Evolutionary conservation across 768 basidiomycete genomes (phyloP), one percentile per base, ranked within the genome.

Genomic region (Lyophyllum semitale): DNA sequence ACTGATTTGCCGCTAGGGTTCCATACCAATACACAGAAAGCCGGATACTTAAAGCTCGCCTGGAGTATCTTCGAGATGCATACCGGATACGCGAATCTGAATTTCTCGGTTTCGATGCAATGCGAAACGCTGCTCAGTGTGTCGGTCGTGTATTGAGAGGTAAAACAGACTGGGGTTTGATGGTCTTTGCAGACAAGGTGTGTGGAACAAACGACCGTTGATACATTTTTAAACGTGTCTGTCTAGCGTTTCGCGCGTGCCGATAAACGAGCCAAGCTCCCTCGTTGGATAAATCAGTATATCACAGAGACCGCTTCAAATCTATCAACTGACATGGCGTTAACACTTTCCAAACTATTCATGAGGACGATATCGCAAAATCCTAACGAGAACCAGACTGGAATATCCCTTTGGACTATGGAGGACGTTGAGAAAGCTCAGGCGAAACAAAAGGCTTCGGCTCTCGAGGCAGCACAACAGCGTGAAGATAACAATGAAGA

Each of bases 151-250:
- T 96, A 25, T 72, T 99, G 69, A 87, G 97, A 48, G 97, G 97
- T 60, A 99, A 99, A 77, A 98, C 97, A 3, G 97, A 99, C 72
- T 99, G 97, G 93, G 97, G 97, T 30, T 72, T 99, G 64, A 99
- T 99, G 97, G 87, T 98, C 11, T 99, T 99, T 69, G 97, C 97
- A 0, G 97, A 99, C 73, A 97, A 96, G 84, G 97, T 95, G 29
- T 43, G 68, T 62, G n/a, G 12, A 9, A 30, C 38, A 37, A 2
- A 48, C 53, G 38, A 47, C 3, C 12, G 32, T 18, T 15, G 26
- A 27, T 37, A 35, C 12, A 32, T 26, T 12, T 41, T 20, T 18
- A 29, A 33, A 49, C 32, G 23, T 37, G 23, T 9, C 27, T 38
- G 32, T 58, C 50, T 45, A 96, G 93, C 88, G 93, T 20, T 96